These are phyloP conservation scores for Arabidopsis hybrid DNA, from an alignment of 441 rosid species.

Conservation along the genomic window DNA sequence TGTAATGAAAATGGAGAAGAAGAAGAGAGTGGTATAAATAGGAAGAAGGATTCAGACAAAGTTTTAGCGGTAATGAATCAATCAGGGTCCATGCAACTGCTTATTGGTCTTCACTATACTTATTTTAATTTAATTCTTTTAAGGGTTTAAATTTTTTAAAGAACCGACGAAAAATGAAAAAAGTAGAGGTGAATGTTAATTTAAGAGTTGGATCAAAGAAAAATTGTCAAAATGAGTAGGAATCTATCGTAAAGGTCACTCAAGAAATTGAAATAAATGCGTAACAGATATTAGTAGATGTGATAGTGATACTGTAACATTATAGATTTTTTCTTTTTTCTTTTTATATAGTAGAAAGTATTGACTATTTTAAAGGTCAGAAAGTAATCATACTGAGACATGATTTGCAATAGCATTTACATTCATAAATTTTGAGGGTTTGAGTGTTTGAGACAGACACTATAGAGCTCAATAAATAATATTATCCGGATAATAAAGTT, in stretches of 20 bases:
- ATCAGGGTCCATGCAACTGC: constrained; percentile 44
- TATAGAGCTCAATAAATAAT: constrained; percentile 26
- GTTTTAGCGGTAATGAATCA: constrained; percentile 40
- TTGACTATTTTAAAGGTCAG: constrained; percentile 21
- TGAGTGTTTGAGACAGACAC: constrained; percentile 28
- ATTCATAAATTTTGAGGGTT: constrained; percentile 35
- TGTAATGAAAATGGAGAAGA: constrained; percentile 34
- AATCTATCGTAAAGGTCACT: constrained; percentile 33
- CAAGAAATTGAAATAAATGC: constrained; percentile 36
- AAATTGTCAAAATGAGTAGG: constrained; percentile 31
- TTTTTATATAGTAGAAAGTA: not conserved
- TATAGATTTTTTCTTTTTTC: not conserved
- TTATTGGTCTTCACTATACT: constrained; percentile 28
- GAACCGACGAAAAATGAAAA: constrained; percentile 26
- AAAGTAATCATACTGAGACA: constrained; percentile 35
- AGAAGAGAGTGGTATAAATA: constrained; percentile 38
- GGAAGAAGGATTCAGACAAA: constrained; percentile 26
- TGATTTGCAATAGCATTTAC: constrained; percentile 25
- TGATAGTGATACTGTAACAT: constrained; percentile 39
- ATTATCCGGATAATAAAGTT: constrained; percentile 13
- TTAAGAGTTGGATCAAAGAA: constrained; percentile 23
- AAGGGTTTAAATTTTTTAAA: not conserved
- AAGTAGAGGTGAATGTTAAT: constrained; percentile 23
- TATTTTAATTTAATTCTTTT: constrained; percentile 14
- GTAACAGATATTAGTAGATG: constrained; percentile 28